Evolutionary conservation across 371 early-diverging fungal genomes (phyloP).

Genomic region (Mucor plumbeus): DNA sequence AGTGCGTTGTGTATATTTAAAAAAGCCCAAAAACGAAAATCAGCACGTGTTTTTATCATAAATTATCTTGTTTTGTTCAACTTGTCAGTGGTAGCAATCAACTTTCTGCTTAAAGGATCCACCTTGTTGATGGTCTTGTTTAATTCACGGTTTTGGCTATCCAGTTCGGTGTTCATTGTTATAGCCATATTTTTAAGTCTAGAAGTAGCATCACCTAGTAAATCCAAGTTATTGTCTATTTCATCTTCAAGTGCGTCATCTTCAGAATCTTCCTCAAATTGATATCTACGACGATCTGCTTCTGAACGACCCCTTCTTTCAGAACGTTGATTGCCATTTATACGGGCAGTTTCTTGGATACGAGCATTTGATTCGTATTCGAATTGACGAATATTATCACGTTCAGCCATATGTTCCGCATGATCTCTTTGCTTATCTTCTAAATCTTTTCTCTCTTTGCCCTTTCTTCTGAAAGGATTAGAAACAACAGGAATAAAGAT

Average conservation of each 20-base stretch:
- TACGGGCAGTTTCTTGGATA: conserved; percentile 56
- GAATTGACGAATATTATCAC: conserved; percentile 48
- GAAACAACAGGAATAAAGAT: conserved; percentile 76
- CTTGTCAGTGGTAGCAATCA: conserved; percentile 49
- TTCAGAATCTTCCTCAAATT: conserved; percentile 68
- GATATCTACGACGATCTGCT: conserved; percentile 67
- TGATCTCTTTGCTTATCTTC: conserved; percentile 56
- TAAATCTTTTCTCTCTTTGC: conserved; percentile 60
- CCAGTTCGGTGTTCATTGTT: conserved; percentile 77
- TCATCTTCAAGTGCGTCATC: conserved; percentile 80
- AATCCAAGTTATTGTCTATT: conserved; percentile 78
- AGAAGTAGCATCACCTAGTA: conserved; percentile 65
- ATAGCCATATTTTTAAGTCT: conserved; percentile 76
- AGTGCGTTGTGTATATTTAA: neutral
- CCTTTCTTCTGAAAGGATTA: conserved; percentile 68
- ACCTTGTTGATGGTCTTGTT: conserved; percentile 42
- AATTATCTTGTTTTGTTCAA: conserved; percentile 46
- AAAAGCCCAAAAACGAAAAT: neutral
- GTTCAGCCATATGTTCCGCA: conserved; percentile 50
- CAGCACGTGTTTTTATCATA: conserved; percentile 9
- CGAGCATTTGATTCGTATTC: conserved; percentile 56
- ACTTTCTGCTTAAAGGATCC: conserved; percentile 50
- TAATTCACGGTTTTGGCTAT: conserved; percentile 64
- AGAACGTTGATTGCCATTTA: conserved; percentile 45
- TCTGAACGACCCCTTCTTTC: conserved; percentile 58